Percentiles rank a stretch among this genome's conserved stretches.
Conservation (phyloP, 495 filamentous ascomycete genomes). For the Penicillium argentinense region DNA sequence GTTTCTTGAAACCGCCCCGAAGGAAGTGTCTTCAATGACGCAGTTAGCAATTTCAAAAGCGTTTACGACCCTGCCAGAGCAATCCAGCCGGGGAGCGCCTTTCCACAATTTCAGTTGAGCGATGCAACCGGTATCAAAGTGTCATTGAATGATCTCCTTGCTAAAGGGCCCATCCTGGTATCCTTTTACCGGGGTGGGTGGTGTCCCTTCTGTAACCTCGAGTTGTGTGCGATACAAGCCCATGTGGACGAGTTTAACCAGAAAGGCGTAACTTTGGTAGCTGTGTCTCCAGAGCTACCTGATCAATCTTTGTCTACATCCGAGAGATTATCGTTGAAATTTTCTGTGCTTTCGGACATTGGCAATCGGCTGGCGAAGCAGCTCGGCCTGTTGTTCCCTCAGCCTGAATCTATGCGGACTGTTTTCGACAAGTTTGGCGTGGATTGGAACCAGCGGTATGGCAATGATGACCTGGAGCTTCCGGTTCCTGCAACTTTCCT, state of each 20-base stretch:
- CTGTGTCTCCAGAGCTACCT: slow-evolving; percentile 40
- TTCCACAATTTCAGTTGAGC: slow-evolving; percentile 29
- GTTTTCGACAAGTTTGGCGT: slow-evolving; percentile 22
- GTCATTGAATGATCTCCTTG: slow-evolving; percentile 27
- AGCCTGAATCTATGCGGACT: slow-evolving; percentile 22
- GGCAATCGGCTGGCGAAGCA: slow-evolving; percentile 33
- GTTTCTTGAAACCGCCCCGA: slow-evolving; percentile 1
- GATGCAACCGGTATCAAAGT: slow-evolving; percentile 29
- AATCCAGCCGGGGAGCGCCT: slow-evolving; percentile 30
- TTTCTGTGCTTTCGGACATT: slow-evolving; percentile 38
- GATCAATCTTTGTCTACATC: slow-evolving; percentile 23
- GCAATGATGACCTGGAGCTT: slow-evolving; percentile 30
- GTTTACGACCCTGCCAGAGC: slow-evolving; percentile 20
- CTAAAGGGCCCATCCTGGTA: slow-evolving; percentile 36
- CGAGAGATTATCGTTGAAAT: slow-evolving; percentile 37
- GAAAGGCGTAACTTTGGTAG: slow-evolving; percentile 39
- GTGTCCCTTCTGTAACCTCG: slow-evolving; percentile 46
- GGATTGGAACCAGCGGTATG: slow-evolving; percentile 24
- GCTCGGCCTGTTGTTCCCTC: slow-evolving; percentile 30
- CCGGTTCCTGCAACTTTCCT: slow-evolving; percentile 36
- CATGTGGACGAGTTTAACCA: slow-evolving; percentile 28
- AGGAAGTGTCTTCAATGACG: neutral
- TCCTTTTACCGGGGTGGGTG: slow-evolving; percentile 45
- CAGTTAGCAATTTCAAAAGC: neutral
- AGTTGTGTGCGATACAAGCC: slow-evolving; percentile 26